These are phyloP conservation scores for Capsicum chinense DNA, from an alignment of 257 asterid species.

Conservation along the genomic window DNA sequence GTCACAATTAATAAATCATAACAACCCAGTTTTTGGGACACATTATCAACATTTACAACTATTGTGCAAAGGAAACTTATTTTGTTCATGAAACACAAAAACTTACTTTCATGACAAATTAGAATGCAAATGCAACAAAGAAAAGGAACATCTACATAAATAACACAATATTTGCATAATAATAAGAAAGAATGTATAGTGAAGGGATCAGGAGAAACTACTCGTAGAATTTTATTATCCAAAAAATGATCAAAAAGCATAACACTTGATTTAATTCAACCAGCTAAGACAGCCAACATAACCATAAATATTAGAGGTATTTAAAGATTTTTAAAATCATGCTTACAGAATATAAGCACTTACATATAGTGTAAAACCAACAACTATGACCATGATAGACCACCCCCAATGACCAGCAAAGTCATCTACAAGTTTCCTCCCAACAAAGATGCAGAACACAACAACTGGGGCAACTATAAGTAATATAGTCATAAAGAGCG, in stretches of 20 bases:
- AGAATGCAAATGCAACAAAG: constrained; percentile 1
- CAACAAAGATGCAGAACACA: constrained; percentile 69
- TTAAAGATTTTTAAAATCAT: background rate
- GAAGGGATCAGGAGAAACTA: background rate
- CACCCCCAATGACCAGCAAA: constrained; percentile 73
- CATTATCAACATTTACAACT: constrained; percentile 1
- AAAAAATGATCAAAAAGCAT: background rate
- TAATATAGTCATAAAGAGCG: constrained; percentile 58
- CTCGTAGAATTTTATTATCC: background rate
- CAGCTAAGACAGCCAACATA: background rate
- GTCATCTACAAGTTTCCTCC: constrained; percentile 66
- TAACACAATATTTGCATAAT: background rate
- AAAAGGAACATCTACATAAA: background rate
- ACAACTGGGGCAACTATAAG: constrained; percentile 75
- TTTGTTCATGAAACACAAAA: background rate
- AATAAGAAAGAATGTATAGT: background rate
- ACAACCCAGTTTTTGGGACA: background rate
- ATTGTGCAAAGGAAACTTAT: background rate
- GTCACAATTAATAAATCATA: background rate
- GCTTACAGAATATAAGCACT: constrained; percentile 35
- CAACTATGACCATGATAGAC: constrained; percentile 53
- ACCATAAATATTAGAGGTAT: constrained; percentile 14
- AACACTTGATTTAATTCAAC: constrained; percentile 19
- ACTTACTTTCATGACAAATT: background rate
- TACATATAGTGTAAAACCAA: constrained; percentile 70